A percentile compares a stretch with the other conserved stretches of the same genome.
These are phyloP conservation scores for Naganishia vaughanmartiniae DNA, from an alignment of 768 basidiomycete genomes.

Conservation along the genomic window DNA sequence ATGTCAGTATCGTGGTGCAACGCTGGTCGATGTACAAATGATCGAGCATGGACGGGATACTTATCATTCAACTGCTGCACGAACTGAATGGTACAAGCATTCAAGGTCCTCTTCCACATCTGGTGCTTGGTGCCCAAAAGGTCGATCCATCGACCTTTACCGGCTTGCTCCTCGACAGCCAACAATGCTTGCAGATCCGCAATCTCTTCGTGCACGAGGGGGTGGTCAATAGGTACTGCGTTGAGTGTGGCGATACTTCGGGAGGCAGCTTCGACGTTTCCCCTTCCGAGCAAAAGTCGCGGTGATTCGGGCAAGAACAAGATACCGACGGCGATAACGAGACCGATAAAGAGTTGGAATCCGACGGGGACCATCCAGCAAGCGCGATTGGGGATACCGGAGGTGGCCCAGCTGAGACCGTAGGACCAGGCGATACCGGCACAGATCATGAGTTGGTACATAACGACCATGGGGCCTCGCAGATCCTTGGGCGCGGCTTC, in stretches of 20 bases:
- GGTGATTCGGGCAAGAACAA: conserved; percentile 77
- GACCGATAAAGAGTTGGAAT: conserved; percentile 68
- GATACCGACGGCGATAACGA: conserved; percentile 64
- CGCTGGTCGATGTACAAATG: too few species aligned
- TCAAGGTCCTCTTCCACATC: conserved; percentile 67
- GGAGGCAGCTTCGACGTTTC: conserved; percentile 60
- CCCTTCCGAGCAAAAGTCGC: conserved; percentile 69
- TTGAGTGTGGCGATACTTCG: conserved; percentile 67
- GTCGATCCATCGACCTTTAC: conserved; percentile 73
- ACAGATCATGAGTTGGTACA: conserved; percentile 74
- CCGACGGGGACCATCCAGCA: conserved; percentile 69
- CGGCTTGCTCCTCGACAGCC: conserved; percentile 71
- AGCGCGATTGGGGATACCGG: conserved; percentile 59
- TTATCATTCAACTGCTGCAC: conserved; percentile 78
- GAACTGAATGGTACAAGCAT: conserved; percentile 54
- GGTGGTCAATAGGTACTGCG: conserved; percentile 61
- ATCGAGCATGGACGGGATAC: too few species aligned
- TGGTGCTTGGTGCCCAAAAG: conserved; percentile 69
- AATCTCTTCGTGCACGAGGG: conserved; percentile 61
- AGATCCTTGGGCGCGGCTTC: conserved; percentile 74
- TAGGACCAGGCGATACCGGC: conserved; percentile 68
- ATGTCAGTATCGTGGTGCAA: too few species aligned
- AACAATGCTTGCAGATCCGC: conserved; percentile 68
- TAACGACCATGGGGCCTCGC: conserved; percentile 67
- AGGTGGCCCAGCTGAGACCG: conserved; percentile 67